These are phyloP conservation scores for Mucor velutinosus DNA, from an alignment of 371 early-diverging fungal genomes.

Conservation along the genomic window DNA sequence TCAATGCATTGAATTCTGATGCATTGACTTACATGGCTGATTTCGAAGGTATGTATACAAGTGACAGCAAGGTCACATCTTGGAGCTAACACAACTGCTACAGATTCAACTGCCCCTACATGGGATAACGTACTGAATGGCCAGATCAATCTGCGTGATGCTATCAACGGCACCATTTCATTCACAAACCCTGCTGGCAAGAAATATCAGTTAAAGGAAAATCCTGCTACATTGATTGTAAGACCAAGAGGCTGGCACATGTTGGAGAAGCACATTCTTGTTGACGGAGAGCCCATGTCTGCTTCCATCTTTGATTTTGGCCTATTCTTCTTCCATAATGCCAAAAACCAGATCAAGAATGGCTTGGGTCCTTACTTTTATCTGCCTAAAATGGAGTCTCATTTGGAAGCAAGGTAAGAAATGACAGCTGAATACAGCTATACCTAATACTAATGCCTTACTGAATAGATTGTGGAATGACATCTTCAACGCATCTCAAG, in stretches of 20 bases:
- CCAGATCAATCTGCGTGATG: slow-evolving; percentile 93
- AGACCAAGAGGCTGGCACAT: slow-evolving; percentile 98
- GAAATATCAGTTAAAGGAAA: slow-evolving; percentile 85
- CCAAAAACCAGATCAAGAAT: slow-evolving; percentile 71
- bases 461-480: slow-evolving; percentile 88
- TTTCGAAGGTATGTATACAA: slow-evolving; percentile 76
- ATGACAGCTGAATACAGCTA: not conserved
- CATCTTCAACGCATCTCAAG: slow-evolving; percentile 92
- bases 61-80: not conserved
- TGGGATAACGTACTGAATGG: slow-evolving; percentile 89
- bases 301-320: slow-evolving; percentile 95
- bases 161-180: slow-evolving; percentile 82
- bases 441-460: not conserved
- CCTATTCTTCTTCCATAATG: slow-evolving; percentile 96
- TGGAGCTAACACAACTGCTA: not conserved
- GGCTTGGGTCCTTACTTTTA: slow-evolving; percentile 98
- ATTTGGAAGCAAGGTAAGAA: slow-evolving; percentile 82
- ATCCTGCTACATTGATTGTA: slow-evolving; percentile 87
- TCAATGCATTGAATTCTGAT: slow-evolving; percentile 95
- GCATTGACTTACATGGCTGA: slow-evolving; percentile 96
- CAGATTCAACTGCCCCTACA: slow-evolving; percentile 93
- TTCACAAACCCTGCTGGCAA: slow-evolving; percentile 90
- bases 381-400: slow-evolving; percentile 96
- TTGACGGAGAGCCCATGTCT: slow-evolving; percentile 90
- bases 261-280: slow-evolving; percentile 90